phyloP scores from a whole-genome alignment of 2,329 filamentous ascomycete genomes.

The Fusarium torulosum region DNA sequence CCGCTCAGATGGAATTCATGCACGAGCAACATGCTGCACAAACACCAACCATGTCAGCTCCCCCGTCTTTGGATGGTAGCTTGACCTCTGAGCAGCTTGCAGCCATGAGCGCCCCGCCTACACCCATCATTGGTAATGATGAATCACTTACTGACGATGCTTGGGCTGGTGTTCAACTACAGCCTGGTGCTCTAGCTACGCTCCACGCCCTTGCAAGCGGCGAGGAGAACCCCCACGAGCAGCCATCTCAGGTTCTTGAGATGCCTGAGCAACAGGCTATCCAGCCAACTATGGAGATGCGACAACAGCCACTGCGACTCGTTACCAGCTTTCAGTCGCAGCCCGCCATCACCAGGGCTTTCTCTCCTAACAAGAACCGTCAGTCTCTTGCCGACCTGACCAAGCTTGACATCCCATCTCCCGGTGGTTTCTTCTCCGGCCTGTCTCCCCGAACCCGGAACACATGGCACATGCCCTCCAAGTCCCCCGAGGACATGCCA shows the following conservation, averaged over 20 bases:
- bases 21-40: conserved; percentile 70
- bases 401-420: conserved; percentile 88
- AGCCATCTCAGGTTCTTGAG: conserved; percentile 59
- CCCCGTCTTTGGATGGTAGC: conserved; percentile 91
- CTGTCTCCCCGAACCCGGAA: conserved; percentile 80
- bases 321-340: conserved; percentile 57
- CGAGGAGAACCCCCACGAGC: conserved; percentile 72
- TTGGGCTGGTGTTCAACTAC: conserved; percentile 81
- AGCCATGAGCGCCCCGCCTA: conserved; percentile 84
- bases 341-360: conserved; percentile 33
- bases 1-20: conserved; percentile 79
- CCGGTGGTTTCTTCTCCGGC: conserved; percentile 90
- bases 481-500: conserved; percentile 64
- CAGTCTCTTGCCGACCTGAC: conserved; percentile 80
- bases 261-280: conserved; percentile 51
- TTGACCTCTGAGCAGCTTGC: conserved; percentile 89
- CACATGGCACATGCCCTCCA: conserved; percentile 80
- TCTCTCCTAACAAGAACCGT: conserved; percentile 53
- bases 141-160: conserved; percentile 68
- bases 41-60: conserved; percentile 80
- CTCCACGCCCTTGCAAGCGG: conserved; percentile 77
- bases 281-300: conserved; percentile 58
- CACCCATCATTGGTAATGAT: conserved; percentile 75
- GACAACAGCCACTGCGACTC: conserved; percentile 64
- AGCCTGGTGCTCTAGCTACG: conserved; percentile 83